A percentile compares a stretch with the other conserved stretches of the same genome.
phyloP scores from a whole-genome alignment of 2,329 filamentous ascomycete genomes.

The Aspergillus puulaauensis region DNA sequence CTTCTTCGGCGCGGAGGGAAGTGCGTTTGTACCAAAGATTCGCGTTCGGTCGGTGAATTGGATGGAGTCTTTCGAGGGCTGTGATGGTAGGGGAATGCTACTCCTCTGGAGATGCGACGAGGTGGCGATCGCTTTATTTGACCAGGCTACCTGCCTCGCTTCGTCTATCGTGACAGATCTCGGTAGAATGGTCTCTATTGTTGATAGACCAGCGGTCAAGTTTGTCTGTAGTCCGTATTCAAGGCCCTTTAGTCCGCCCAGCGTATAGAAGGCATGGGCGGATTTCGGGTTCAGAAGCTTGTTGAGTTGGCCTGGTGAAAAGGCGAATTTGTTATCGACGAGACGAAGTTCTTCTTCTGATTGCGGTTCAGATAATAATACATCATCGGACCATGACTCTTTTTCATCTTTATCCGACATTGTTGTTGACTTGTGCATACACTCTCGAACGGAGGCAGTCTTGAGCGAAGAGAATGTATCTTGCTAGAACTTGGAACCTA shows the following conservation, averaged over 20 bases:
- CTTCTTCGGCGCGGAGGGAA: slow-evolving; percentile 64
- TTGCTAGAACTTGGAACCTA: background rate
- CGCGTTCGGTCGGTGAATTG: slow-evolving; percentile 57
- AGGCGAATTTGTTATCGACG: slow-evolving; percentile 83
- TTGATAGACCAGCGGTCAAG: slow-evolving; percentile 68
- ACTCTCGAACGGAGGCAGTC: no score
- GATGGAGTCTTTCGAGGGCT: slow-evolving; percentile 23
- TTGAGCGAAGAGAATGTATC: background rate
- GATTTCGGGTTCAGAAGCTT: slow-evolving; percentile 91
- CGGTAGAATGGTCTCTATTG: slow-evolving; percentile 68
- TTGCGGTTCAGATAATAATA: slow-evolving; percentile 72
- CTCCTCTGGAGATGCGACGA: slow-evolving; percentile 48
- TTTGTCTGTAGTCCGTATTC: slow-evolving; percentile 77
- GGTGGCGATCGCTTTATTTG: slow-evolving; percentile 35
- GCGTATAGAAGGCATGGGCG: slow-evolving; percentile 72
- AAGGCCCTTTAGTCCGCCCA: slow-evolving; percentile 79
- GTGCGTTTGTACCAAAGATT: slow-evolving; percentile 59
- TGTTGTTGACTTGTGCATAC: background rate
- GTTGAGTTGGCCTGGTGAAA: slow-evolving; percentile 71
- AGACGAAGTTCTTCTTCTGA: slow-evolving; percentile 75
- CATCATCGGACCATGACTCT: slow-evolving; percentile 43
- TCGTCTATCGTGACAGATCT: slow-evolving; percentile 68
- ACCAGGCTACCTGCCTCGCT: slow-evolving; percentile 35
- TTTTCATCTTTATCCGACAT: slow-evolving; percentile 3
- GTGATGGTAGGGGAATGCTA: slow-evolving; percentile 2